These are phyloP conservation scores for Nemania sp. DNA, from an alignment of 2,329 filamentous ascomycete species.

Conservation along the genomic window DNA sequence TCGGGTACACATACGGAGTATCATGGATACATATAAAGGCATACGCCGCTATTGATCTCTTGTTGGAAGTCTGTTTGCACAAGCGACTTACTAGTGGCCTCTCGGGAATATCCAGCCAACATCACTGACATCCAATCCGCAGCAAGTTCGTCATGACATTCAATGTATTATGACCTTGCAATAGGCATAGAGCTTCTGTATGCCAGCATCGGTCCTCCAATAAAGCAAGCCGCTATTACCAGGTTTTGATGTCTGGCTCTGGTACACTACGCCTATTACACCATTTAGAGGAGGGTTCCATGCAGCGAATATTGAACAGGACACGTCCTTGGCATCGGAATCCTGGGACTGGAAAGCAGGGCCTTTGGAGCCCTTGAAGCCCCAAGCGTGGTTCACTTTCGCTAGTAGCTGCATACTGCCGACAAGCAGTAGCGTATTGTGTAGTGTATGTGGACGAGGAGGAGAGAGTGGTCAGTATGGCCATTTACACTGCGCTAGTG, in stretches of 20 bases:
- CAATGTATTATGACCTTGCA: too few relatives aligned
- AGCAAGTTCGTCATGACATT: conserved; percentile 11
- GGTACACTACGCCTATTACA: conserved; percentile 13
- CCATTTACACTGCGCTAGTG: conserved; percentile 7
- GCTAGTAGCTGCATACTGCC: conserved; percentile 25
- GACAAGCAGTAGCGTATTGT: conserved; percentile 8
- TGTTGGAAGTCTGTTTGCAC: too few relatives aligned
- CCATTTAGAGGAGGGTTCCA: conserved; percentile 22
- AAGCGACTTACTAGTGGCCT: too few relatives aligned
- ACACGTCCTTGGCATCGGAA: conserved; percentile 28
- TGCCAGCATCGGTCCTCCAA: conserved; percentile 22
- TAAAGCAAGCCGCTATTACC: conserved; percentile 18
- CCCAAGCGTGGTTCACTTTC: conserved; percentile 20
- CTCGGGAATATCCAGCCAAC: too few relatives aligned
- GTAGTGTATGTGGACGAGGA: conserved; percentile 3
- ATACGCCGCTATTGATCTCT: too few relatives aligned
- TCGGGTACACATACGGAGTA: too few relatives aligned
- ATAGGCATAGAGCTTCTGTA: conserved; percentile 9
- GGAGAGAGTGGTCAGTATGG: conserved; percentile 6
- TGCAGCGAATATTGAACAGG: conserved; percentile 29
- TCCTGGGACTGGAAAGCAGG: conserved; percentile 18
- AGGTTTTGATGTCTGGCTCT: conserved; percentile 18
- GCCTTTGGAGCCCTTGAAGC: conserved; percentile 16
- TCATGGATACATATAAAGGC: too few relatives aligned
- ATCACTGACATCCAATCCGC: conserved; percentile 6